Evolutionary conservation across 2,329 filamentous ascomycete genomes (phyloP), one percentile per base, ranked within the genome.

Genomic region (Aspergillus chevalieri): DNA sequence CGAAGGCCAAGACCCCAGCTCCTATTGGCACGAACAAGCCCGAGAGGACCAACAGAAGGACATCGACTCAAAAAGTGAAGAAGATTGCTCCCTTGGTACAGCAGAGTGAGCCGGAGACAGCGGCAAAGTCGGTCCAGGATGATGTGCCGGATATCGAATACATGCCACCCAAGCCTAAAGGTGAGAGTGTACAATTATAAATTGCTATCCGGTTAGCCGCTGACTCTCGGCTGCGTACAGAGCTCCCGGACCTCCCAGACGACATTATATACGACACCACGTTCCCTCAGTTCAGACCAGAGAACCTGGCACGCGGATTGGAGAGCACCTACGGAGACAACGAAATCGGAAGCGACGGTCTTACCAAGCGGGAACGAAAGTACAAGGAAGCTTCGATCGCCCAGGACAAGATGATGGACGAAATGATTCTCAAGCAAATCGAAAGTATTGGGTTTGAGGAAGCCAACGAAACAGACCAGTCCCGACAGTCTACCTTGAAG

Each of bases 111-210:
- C 53, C 66, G 14, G 62, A 68, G 46, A 75, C 77, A 4, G 80
- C 84, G 46, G 69, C 72, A 36, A 66, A 64, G 24, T 46, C 67
- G 10, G 65, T 70, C n/a, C 72, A 78, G 46, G 75, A 80, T 47
- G 73, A 78, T 52, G 76, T 87, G 42, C 83, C 84, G 22, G 91
- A 96, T 48, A 82, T 92, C 52, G 93, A 97, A 74, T 95, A 95
- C 67, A 90, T 89, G 65, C 89, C 92, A 5, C 89, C 89, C 0
- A 84, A 77, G 52, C 79, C 84, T 1, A 79, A 78, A 56, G 74
- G 75, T 76, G 64, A 49, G 64, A 39, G 8, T 17, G 10, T 30
- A 12, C 10, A 38, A 41, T 21, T 22, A 12, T 19, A 19, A 19
- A 19, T 51, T n/a, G 10, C 10, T 30, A 30, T 12, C 19, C 17